Percentiles rank a stretch among this genome's conserved stretches.
Evolutionary conservation across 495 filamentous ascomycete genomes (phyloP).

Genomic region (Bombardia bombarda): DNA sequence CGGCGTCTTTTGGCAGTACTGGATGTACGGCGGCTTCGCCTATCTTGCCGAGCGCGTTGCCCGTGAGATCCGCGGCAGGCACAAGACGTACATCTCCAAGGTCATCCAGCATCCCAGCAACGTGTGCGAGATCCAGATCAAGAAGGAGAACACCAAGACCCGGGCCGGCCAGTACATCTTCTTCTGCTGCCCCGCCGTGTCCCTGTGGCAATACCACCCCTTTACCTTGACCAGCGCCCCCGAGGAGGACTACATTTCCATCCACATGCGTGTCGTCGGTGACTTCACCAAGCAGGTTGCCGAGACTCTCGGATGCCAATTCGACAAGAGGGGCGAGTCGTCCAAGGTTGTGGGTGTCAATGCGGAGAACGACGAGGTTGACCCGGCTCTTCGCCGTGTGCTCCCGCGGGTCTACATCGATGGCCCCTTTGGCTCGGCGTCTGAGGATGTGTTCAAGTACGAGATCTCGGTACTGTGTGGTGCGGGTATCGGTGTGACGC

Average conservation of each 20-base stretch:
- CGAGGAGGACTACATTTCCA: constrained; percentile 75
- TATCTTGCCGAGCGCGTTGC: constrained; percentile 65
- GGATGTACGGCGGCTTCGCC: constrained; percentile 65
- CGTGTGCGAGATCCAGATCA: constrained; percentile 78
- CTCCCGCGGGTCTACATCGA: constrained; percentile 71
- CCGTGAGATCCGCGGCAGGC: constrained; percentile 60
- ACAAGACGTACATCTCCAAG: constrained; percentile 73
- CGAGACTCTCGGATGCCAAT: constrained; percentile 59
- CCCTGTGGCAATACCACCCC: constrained; percentile 72
- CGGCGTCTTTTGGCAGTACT: constrained; percentile 75
- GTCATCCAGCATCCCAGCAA: constrained; percentile 79
- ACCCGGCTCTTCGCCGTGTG: constrained; percentile 60
- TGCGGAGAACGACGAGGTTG: constrained; percentile 48
- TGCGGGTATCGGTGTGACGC: constrained; percentile 66
- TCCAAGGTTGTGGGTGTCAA: constrained; percentile 60
- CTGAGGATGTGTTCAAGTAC: constrained; percentile 72
- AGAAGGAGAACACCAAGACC: constrained; percentile 72
- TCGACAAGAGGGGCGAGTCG: constrained; percentile 46
- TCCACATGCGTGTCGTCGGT: constrained; percentile 65
- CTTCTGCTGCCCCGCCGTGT: constrained; percentile 73
- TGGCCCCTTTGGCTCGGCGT: constrained; percentile 70
- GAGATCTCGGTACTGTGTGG: constrained; percentile 62
- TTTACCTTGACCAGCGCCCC: constrained; percentile 72
- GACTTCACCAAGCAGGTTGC: constrained; percentile 61
- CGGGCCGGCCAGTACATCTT: constrained; percentile 76